Evolutionary conservation across 306 rosid genomes (phyloP), one percentile per base, ranked within the genome.

Genomic region (Trifolium repens): DNA sequence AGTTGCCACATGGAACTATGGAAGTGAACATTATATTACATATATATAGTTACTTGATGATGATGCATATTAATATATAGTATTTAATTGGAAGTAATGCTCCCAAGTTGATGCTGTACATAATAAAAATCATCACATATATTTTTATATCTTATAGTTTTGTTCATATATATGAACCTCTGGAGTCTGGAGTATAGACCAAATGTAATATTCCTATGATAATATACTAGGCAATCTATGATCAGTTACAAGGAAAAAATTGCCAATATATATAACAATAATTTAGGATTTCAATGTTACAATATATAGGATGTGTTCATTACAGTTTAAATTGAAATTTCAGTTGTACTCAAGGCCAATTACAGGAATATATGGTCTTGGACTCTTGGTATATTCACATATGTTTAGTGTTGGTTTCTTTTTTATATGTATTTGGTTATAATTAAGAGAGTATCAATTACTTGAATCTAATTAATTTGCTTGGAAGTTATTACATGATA

Each of bases 1-100:
- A 86, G 88, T 78, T 84, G 86, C 84, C 96, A 85, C 57, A 82
- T 82, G 78, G 93, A 90, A 79, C 87, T 88, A 14, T 93, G 92
- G 97, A 91, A 93, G 86, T 93, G 89, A 89, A 69, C 52, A 4
- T 6, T 42, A 49, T 12, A 8, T 26, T 61, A 37, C 24, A 58
- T 69, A 63, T 53, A 69, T 64, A 47, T 47, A 69, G n/a, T 49
- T 15, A 47, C 43, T 27, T 37, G 27, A 24, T 43, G 22, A 76
- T 8, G 84, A 85, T 79, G 89, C 89, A 83, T 74, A 84, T 78
- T 88, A 86, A 79, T 86, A 35, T 58, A 71, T 81, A 79, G 80
- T 77, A 17, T 17, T 17, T 17, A 44, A 71, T 75, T 66, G 72
- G 57, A 30, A 68, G 17, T 50, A 1, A 7, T 53, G 27, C 26